Evolutionary conservation across 202 grass and related monocot species (phyloP), one percentile per base, ranked within the genome.

Genomic region (Panicum virgatum): DNA sequence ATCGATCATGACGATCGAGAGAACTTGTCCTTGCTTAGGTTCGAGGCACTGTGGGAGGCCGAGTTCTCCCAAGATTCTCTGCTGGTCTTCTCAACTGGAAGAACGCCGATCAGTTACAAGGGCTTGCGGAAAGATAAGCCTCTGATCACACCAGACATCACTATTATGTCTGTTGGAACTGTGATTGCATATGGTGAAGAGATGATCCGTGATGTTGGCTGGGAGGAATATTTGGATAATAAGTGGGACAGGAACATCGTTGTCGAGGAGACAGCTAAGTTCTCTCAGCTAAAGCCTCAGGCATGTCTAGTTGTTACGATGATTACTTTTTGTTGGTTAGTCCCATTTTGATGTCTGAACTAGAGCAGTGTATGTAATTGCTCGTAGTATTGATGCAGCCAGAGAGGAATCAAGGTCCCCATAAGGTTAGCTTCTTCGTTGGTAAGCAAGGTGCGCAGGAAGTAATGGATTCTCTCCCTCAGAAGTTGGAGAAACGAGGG

Each of bases 371-470:
- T 27, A 43, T 12, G 75, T 68, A 30, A 51, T 0, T 67, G 82
- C 12, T 6, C 29, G 79, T 69, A 66, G 18, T 74, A 67, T 76
- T 26, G 11, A 89, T 90, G 74, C 80, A 95, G 96, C 56, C 88
- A 62, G 89, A 91, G 64, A 93, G 84, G 71, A 94, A 83, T 57
- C 96, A 90, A 66, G 83, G 92, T 16, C 90, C 92, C 6, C 96
- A 95, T 88, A 98, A 98, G 82, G 85, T 98, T 66, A 98, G 96
- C 42, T 98, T 91, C 76, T 93, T 85, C 53, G 85, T 98, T n/a
- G 80, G 86, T 57, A 98, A 85, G 85, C 65, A 66, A 46, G 88
- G 85, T 71, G 92, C 90, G 54, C 80, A 91, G 58, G 88, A 87
- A 84, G 91, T 90, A 66, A 90, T 92, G 63, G 78, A 80, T 57